A percentile compares a stretch with the other conserved stretches of the same genome.
Evolutionary conservation across 176 grass and related monocot genomes (phyloP).

Genomic region (Dactylis glomerata): DNA sequence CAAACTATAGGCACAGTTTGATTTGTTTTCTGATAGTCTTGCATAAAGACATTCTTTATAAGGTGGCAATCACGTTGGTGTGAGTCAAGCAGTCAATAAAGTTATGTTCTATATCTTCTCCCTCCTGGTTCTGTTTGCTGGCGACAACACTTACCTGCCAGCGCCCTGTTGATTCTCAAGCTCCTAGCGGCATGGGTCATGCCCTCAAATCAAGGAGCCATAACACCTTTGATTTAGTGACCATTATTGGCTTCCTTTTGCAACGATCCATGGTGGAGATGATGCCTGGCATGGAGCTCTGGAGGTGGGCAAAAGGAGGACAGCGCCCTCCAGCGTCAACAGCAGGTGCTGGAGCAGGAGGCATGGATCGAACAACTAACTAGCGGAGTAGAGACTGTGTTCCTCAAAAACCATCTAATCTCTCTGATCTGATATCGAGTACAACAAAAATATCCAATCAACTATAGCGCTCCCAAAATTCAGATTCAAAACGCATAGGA

Average conservation of each 20-base stretch:
- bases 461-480: no score
- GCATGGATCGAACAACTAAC: not conserved
- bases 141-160: not conserved
- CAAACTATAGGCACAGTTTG: not conserved
- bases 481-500: no score
- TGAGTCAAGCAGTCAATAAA: not conserved
- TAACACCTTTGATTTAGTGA: not conserved
- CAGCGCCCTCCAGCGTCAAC: not conserved
- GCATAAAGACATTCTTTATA: not conserved
- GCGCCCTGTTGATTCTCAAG: not conserved
- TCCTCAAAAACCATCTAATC: no score
- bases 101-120: not conserved
- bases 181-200: not conserved
- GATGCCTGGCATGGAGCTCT: not conserved
- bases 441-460: no score
- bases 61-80: not conserved
- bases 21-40: not conserved
- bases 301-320: not conserved
- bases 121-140: not conserved
- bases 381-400: no score
- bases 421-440: no score
- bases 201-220: not conserved
- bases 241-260: not conserved
- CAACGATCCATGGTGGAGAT: not conserved
- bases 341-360: not conserved